phyloP scores from a whole-genome alignment of 1,284 basidiomycete species.

The Puccinia hordei region DNA sequence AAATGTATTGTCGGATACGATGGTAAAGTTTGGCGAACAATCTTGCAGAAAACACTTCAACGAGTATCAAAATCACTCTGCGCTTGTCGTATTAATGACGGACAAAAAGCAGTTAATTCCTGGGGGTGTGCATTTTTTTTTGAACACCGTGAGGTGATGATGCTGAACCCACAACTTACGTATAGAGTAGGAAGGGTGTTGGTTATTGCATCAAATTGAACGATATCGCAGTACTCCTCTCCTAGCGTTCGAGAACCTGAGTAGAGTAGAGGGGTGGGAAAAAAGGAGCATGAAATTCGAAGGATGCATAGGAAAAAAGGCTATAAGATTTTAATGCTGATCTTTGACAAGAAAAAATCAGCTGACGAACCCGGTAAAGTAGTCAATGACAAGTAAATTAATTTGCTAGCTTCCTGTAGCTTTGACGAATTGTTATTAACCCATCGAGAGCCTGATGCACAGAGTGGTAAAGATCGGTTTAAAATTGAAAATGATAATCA shows the following conservation, averaged over 20 bases:
- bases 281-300: not conserved
- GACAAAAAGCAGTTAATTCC: conserved; percentile 55
- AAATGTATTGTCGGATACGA: conserved; percentile 23
- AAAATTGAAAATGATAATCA: not conserved
- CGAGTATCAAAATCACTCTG: conserved; percentile 23
- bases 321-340: too few relatives aligned
- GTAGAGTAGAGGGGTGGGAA: not conserved
- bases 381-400: conserved; percentile 35
- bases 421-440: conserved; percentile 11
- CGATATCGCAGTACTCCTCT: conserved; percentile 61
- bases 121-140: not conserved
- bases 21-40: conserved; percentile 18
- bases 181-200: conserved; percentile 55
- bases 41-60: conserved; percentile 32
- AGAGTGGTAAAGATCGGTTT: not conserved
- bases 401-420: conserved; percentile 23
- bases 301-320: not conserved
- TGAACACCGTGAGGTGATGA: not conserved
- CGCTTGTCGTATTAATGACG: conserved; percentile 56
- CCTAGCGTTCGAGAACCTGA: conserved; percentile 61
- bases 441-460: conserved; percentile 36
- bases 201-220: conserved; percentile 56
- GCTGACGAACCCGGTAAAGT: conserved; percentile 36
- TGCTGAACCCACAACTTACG: conserved; percentile 52
- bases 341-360: too few relatives aligned